Conservation (phyloP, 371 early-diverging fungal genomes). For the Mortierella sp. region DNA sequence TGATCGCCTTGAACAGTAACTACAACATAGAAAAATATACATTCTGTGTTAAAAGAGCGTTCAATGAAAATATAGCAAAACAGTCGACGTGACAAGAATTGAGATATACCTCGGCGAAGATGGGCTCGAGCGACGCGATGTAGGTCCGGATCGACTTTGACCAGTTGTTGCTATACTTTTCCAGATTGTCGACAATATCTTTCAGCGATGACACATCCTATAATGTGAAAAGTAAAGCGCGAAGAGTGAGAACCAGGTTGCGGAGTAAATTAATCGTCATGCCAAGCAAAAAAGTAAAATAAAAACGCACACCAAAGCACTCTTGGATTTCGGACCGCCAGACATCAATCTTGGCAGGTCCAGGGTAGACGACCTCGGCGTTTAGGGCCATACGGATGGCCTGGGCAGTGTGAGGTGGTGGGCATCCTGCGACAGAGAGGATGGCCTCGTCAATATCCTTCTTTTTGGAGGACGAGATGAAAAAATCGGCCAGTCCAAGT, state of each 20-base stretch:
- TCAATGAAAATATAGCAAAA: not conserved
- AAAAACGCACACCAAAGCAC: slow-evolving; percentile 63
- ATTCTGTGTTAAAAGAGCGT: not conserved
- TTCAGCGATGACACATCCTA: slow-evolving; percentile 36
- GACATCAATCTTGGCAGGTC: slow-evolving; percentile 67
- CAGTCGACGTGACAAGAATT: not conserved
- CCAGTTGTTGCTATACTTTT: slow-evolving; percentile 51
- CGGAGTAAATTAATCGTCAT: slow-evolving; percentile 2
- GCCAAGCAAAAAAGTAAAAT: not conserved
- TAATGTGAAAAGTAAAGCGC: no score
- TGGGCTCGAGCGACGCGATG: slow-evolving; percentile 30
- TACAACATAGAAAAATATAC: not conserved
- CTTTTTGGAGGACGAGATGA: slow-evolving; percentile 65
- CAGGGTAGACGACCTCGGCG: slow-evolving; percentile 65
- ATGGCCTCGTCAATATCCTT: slow-evolving; percentile 57
- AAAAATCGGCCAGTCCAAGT: slow-evolving; percentile 66
- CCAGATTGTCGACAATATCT: slow-evolving; percentile 31
- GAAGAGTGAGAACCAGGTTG: not conserved
- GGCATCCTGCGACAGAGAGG: slow-evolving; percentile 61
- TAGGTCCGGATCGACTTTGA: slow-evolving; percentile 46
- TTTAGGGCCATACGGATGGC: slow-evolving; percentile 64
- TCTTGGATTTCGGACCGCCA: slow-evolving; percentile 66
- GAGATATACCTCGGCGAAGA: slow-evolving; percentile 30
- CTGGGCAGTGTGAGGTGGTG: slow-evolving; percentile 59
- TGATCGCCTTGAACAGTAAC: slow-evolving; percentile 35